These are phyloP conservation scores for Fusarium ambrosium DNA, from an alignment of 2,329 filamentous ascomycete species.

Conservation along the genomic window DNA sequence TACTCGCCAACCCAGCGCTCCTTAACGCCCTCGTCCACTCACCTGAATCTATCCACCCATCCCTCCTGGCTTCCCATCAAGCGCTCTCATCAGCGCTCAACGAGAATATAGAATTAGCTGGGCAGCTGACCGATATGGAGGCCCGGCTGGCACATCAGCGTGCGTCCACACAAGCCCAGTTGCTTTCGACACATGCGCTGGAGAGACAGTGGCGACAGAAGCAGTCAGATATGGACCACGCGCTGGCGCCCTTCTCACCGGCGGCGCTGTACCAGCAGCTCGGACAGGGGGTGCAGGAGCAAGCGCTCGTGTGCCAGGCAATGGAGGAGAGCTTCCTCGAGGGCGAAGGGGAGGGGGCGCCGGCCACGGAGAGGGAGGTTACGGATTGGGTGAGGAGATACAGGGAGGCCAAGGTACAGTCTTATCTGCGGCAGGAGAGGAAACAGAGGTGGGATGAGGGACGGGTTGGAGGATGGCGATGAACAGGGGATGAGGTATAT, in stretches of 20 bases:
- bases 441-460: conserved; percentile 97
- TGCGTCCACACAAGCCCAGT: conserved; percentile 80
- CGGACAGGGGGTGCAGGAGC: conserved; percentile 82
- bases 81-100: conserved; percentile 75
- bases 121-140: conserved; percentile 73
- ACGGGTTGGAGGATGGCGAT: conserved; percentile 93
- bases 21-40: conserved; percentile 81
- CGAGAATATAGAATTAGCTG: conserved; percentile 79
- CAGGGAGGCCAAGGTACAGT: conserved; percentile 82
- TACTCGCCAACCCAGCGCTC: conserved; percentile 74
- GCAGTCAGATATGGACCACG: conserved; percentile 89
- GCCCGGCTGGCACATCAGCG: conserved; percentile 71
- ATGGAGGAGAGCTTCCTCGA: conserved; percentile 96
- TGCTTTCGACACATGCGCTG: conserved; percentile 85
- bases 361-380: conserved; percentile 83
- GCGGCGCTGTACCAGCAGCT: conserved; percentile 88
- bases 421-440: conserved; percentile 85
- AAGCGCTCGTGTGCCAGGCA: conserved; percentile 82
- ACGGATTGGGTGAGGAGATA: conserved; percentile 87
- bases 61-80: conserved; percentile 74
- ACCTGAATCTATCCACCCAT: conserved; percentile 77
- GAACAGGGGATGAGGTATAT: conserved; percentile 46
- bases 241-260: conserved; percentile 86
- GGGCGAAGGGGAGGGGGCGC: conserved; percentile 53
- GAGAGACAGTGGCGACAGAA: conserved; percentile 94